Percentiles rank a stretch among this genome's conserved stretches.
Evolutionary conservation across 2,329 filamentous ascomycete genomes (phyloP).

Genomic region (Colletotrichum sp.): DNA sequence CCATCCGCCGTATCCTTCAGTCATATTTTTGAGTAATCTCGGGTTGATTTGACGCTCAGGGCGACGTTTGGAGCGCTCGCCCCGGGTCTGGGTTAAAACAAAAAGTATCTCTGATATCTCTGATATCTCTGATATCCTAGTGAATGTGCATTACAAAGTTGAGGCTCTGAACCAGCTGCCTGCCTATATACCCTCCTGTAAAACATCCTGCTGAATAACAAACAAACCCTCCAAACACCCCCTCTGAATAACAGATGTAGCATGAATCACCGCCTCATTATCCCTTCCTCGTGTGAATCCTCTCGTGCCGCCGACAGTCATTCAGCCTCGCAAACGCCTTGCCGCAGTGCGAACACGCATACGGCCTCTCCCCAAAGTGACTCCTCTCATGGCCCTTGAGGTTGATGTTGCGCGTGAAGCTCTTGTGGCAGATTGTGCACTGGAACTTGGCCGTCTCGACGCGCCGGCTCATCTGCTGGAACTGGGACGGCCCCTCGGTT

Average conservation of each 20-base stretch:
- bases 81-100: not conserved
- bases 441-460: constrained; percentile 24
- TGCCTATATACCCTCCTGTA: not conserved
- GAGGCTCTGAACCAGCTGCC: not conserved
- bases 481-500: constrained; percentile 20
- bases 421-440: constrained; percentile 38
- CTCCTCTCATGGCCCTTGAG: constrained; percentile 36
- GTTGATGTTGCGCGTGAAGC: constrained; percentile 40
- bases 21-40: not conserved
- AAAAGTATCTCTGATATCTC: not conserved
- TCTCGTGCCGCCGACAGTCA: constrained; percentile 36
- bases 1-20: not conserved
- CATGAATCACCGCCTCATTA: not conserved
- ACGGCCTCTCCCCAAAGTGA: constrained; percentile 38
- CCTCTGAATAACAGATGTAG: not conserved
- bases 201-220: not conserved
- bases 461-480: constrained; percentile 22
- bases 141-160: not conserved
- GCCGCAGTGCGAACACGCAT: constrained; percentile 30
- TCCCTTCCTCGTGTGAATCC: constrained; percentile 22
- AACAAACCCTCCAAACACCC: not conserved
- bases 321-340: constrained; percentile 36
- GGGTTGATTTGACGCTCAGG: fast-evolving
- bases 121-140: not conserved
- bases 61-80: not conserved